A percentile compares a stretch with the other conserved stretches of the same genome.
Conservation (phyloP, 2,329 filamentous ascomycete genomes). For the Claviceps africana region DNA sequence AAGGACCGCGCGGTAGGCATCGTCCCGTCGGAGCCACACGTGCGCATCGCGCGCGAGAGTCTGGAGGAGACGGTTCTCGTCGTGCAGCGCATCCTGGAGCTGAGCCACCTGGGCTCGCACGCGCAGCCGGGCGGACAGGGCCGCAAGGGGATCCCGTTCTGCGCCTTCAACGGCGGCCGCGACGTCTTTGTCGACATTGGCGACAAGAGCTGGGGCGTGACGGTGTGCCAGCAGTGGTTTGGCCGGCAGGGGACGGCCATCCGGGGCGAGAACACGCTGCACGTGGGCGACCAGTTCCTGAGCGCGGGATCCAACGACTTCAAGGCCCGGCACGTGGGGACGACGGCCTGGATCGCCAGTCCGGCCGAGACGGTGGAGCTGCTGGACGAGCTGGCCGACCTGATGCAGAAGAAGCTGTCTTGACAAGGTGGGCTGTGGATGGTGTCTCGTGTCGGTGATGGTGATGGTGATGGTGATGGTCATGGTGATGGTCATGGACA, state of each 20-base stretch:
- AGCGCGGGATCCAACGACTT: constrained; percentile 95
- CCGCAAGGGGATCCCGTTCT: constrained; percentile 57
- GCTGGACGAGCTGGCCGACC: constrained; percentile 62
- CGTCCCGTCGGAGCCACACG: constrained; percentile 43
- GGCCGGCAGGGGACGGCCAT: constrained; percentile 40
- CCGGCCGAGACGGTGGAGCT: constrained; percentile 81
- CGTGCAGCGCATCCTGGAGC: constrained; percentile 82
- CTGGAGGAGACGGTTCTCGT: constrained; percentile 93
- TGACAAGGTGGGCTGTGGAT: no score
- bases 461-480: no score
- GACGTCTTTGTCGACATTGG: constrained; percentile 98
- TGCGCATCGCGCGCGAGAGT: constrained; percentile 69
- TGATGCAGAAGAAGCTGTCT: constrained; percentile 24
- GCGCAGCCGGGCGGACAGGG: constrained; percentile 14
- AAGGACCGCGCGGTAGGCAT: constrained; percentile 82
- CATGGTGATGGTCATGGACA: no score
- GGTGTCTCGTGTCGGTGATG: no score
- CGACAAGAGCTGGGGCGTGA: constrained; percentile 92
- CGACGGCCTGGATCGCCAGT: constrained; percentile 93
- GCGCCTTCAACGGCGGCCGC: constrained; percentile 94
- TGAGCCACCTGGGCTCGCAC: constrained; percentile 42
- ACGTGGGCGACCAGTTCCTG: constrained; percentile 94
- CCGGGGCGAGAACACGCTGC: constrained; percentile 64
- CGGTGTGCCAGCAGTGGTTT: constrained; percentile 85
- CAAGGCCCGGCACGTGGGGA: constrained; percentile 81